phyloP scores from a whole-genome alignment of 179 eudicot species.

The Corrigiola litoralis region DNA sequence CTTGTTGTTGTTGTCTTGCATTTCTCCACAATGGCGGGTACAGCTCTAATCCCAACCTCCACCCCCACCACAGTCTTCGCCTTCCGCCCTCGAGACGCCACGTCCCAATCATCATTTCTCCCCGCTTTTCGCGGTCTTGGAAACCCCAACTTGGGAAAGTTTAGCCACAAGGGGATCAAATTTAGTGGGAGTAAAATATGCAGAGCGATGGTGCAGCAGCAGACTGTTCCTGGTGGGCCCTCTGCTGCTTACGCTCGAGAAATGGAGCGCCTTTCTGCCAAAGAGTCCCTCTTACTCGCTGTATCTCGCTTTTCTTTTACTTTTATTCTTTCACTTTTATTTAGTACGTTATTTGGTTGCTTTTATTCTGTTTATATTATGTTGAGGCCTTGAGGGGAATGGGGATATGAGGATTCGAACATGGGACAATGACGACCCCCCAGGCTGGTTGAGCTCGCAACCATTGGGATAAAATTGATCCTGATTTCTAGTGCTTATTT shows the following conservation, averaged over 20 bases:
- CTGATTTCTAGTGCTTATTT: too few relatives aligned
- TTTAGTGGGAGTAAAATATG: slow-evolving; percentile 6
- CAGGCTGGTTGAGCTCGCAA: too few relatives aligned
- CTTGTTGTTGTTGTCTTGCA: too few relatives aligned
- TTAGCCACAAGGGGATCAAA: slow-evolving; percentile 5
- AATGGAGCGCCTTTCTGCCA: slow-evolving; percentile 89
- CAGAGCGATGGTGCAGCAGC: slow-evolving; percentile 51
- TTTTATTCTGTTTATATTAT: not conserved
- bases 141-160: not conserved
- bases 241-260: slow-evolving; percentile 75
- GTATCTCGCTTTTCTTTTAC: slow-evolving; percentile 19
- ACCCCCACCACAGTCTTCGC: slow-evolving; percentile 6
- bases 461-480: too few relatives aligned
- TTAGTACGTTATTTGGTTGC: not conserved
- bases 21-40: slow-evolving; percentile 9
- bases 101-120: not conserved
- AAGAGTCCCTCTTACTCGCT: slow-evolving; percentile 82
- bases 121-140: not conserved
- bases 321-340: not conserved
- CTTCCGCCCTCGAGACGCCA: slow-evolving; percentile 2
- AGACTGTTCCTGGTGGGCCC: slow-evolving; percentile 37
- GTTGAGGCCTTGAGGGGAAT: not conserved
- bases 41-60: slow-evolving; percentile 1
- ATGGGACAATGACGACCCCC: too few relatives aligned
- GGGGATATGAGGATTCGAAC: too few relatives aligned